These are phyloP conservation scores for Amanita molliuscula DNA, from an alignment of 768 basidiomycete genomes.

Conservation along the genomic window DNA sequence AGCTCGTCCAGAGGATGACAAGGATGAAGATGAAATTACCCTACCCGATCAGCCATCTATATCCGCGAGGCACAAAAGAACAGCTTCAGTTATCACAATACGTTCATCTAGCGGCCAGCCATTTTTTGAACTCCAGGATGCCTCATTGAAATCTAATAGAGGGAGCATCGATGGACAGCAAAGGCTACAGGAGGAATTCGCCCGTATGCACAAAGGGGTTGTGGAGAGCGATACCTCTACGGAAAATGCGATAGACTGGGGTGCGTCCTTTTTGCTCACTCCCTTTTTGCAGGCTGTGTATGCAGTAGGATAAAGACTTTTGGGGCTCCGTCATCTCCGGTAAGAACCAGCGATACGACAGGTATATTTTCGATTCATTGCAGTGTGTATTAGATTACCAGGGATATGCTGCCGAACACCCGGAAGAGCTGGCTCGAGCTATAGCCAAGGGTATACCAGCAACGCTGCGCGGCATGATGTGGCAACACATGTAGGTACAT, in stretches of 20 bases:
- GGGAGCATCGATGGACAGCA: conserved; percentile 53
- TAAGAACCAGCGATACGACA: conserved; percentile 15
- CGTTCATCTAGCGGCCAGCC: conserved; percentile 40
- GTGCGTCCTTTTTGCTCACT: conserved; percentile 27
- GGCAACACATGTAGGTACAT: conserved; percentile 75
- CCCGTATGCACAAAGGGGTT: conserved; percentile 49
- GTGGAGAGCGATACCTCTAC: conserved; percentile 21
- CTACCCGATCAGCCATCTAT: neutral
- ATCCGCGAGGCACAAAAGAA: conserved; percentile 43
- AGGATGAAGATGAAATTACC: neutral
- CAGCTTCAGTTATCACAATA: conserved; percentile 50
- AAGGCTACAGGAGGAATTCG: conserved; percentile 70
- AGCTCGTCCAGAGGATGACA: neutral
- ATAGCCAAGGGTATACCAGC: conserved; percentile 90
- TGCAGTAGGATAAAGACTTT: conserved; percentile 46
- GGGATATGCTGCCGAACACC: conserved; percentile 66
- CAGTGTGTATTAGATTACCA: conserved; percentile 62
- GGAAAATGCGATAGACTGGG: conserved; percentile 60
- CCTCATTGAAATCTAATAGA: conserved; percentile 28
- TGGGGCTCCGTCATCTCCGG: conserved; percentile 93
- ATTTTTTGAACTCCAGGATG: conserved; percentile 45
- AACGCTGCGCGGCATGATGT: conserved; percentile 87
- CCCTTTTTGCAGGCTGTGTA: too few species aligned
- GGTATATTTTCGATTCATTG: conserved; percentile 1
- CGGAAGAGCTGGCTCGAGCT: conserved; percentile 75